These are phyloP conservation scores for Fusarium euwallaceae DNA, from an alignment of 2,329 filamentous ascomycete genomes.

Conservation along the genomic window DNA sequence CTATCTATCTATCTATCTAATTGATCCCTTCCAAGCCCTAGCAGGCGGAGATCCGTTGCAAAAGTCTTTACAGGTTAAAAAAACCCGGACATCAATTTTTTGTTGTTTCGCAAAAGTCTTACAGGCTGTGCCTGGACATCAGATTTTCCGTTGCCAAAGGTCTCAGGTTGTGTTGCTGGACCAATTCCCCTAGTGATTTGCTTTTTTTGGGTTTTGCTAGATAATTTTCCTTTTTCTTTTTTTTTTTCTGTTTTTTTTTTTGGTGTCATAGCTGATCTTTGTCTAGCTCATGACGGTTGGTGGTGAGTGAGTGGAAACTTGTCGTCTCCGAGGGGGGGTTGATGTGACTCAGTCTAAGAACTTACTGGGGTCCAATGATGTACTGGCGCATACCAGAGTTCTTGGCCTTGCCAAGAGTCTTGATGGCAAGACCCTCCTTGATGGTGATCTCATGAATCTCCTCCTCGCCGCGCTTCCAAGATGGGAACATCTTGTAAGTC, in stretches of 20 bases:
- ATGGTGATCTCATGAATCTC: conserved; percentile 30
- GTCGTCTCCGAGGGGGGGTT: not conserved
- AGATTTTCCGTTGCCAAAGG: no score
- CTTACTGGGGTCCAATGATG: conserved; percentile 17
- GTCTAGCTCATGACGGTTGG: not conserved
- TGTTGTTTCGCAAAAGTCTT: not conserved
- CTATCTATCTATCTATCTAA: not conserved
- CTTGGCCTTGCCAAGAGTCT: conserved; percentile 34
- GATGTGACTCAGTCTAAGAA: not conserved
- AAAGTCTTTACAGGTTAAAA: not conserved
- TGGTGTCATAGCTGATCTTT: not conserved
- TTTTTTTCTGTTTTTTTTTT: not conserved
- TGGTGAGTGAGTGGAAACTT: not conserved
- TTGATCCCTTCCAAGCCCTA: not conserved
- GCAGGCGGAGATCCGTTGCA: not conserved
- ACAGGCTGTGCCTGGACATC: not conserved
- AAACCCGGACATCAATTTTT: not conserved
- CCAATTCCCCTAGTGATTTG: no score
- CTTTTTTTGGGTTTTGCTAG: no score
- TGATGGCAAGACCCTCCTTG: conserved; percentile 22
- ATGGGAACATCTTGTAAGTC: conserved; percentile 37
- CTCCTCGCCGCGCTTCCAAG: conserved; percentile 38
- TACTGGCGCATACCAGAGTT: conserved; percentile 41
- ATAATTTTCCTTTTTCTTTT: not conserved
- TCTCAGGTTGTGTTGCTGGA: no score